Percentiles rank a stretch among this genome's conserved stretches.
Conservation (phyloP, 352 stramenopile genomes). For the Pythium scleroteichum region DNA sequence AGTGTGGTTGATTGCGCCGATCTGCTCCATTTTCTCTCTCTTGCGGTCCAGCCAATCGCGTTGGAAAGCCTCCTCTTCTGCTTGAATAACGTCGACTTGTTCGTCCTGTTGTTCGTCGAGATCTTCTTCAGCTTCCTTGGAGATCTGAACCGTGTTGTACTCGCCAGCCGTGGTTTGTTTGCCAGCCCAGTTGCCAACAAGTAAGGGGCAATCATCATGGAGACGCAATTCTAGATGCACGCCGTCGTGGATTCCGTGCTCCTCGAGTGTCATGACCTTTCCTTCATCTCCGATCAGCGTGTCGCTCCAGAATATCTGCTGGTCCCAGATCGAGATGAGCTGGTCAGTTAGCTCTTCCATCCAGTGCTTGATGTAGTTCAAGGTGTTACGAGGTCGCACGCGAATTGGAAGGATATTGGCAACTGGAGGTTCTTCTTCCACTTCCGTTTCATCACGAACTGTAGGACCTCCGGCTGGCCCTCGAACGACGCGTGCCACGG, state of each 20-base stretch:
- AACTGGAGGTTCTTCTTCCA: constrained; percentile 8
- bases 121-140: constrained; percentile 80
- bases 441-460: constrained; percentile 30
- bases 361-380: constrained; percentile 85
- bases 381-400: constrained; percentile 60
- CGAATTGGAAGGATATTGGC: constrained; percentile 53
- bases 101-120: constrained; percentile 72
- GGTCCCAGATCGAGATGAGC: constrained; percentile 79
- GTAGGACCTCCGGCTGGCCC: background rate
- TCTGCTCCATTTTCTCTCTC: constrained; percentile 52
- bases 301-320: constrained; percentile 78
- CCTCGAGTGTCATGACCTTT: constrained; percentile 70
- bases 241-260: constrained; percentile 69
- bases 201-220: constrained; percentile 71
- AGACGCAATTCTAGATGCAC: constrained; percentile 69
- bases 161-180: constrained; percentile 50
- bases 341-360: constrained; percentile 82
- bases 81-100: constrained; percentile 53
- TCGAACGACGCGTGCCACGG: constrained; percentile 14
- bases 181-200: constrained; percentile 68
- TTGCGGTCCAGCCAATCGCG: constrained; percentile 45
- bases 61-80: constrained; percentile 63
- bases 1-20: constrained; percentile 51
- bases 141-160: constrained; percentile 85
- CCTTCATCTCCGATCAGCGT: constrained; percentile 75